Evolutionary conservation across 2,329 filamentous ascomycete genomes (phyloP), one percentile per base, ranked within the genome.

Genomic region (Xylaria sp.): DNA sequence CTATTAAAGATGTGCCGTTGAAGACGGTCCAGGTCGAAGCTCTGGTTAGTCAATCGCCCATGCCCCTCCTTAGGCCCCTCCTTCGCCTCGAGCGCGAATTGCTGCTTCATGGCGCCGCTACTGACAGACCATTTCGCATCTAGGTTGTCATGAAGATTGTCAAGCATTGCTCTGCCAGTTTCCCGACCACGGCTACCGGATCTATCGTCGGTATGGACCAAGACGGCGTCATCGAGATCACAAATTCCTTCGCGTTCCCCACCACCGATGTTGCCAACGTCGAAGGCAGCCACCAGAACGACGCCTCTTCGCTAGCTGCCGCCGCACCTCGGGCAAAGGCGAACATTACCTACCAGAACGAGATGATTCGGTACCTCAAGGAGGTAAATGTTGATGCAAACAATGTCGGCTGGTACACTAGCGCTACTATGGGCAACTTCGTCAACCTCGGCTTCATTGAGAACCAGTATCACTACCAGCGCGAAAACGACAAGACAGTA

Each of bases 351-450:
- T 98, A 99, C 81, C 92, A 97, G 81, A 89, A 87, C 68, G 95
- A 99, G 79, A 98, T 98, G 94, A 94, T 99, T 79, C 91, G 93
- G 74, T 93, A 95, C 78, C 82, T 98, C 66, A 90, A 94, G 77
- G 95, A 98, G 80, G 95, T 99, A 74, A 99, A 98, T 78, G 91
- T 98, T 62, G 95, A 99, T 77, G 95, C 95, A 68, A 97, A 98
- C 83, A 96, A 92, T 73, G 92, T 96, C 63, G 95, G 95, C 73
- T 99, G 93, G 93, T 99, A 99, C 82, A 97, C 93, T 62, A 97
- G 93, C 81, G 92, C 93, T 67, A 97, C 93, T 78, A 96, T 99
- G 91, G 95, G 95, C 78, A 98, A 97, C 84, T 98, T 98, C 72
- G 85, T 98, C 83, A 97, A 93, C 83, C 79, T 90, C 75, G 91